Evolutionary conservation across 1,139 yeast genomes (phyloP), one percentile per base, ranked within the genome.

Genomic region (Suhomyces panamericanus): DNA sequence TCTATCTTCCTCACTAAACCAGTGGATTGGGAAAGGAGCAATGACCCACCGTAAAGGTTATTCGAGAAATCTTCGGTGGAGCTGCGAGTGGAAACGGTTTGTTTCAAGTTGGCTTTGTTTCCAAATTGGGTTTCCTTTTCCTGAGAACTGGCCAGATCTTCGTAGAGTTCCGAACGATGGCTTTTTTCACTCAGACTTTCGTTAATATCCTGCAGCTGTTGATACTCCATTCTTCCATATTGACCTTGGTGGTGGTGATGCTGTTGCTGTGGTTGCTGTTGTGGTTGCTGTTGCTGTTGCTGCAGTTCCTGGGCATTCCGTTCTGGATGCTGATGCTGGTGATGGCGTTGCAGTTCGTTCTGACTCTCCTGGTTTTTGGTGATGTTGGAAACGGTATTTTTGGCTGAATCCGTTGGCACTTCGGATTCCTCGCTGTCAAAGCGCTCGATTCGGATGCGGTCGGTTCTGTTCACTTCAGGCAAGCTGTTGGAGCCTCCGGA

Each of bases 1-100:
- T 69, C 71, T 3, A 74, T 55, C 49, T 73, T 73, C 39, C 66
- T 63, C 3, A 70, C 66, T 43, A 72, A 54, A 1, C 79, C 79
- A 0, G 79, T 74, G 1, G 77, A 70, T 49, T 74, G 79, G 0
- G 78, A 73, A 11, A 74, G 55, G 37, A 73, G 61, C 30, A 74
- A 53, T 6, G 77, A 72, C 2, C 77, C 78, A 2, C 78, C 77
- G 48, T 73, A 74, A 41, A 72, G 46, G 49, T 70, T 70, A 38
- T 59, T 62, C 4, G 66, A 54, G 9, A 67, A 56, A 32, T 68
- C 73, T 13, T 66, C 72, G 2, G 63, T 54, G 0, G 72, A 66
- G 44, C 65, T 62, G 38, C 45, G 46, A 3, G 56, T 41, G 1
- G 57, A 53, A 4, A 30, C 39, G 1, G 32, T 27, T n/a, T 38